A percentile compares a stretch with the other conserved stretches of the same genome.
Evolutionary conservation across 1,284 basidiomycete genomes (phyloP).

Genomic region (Cystobasidium pallidum): DNA sequence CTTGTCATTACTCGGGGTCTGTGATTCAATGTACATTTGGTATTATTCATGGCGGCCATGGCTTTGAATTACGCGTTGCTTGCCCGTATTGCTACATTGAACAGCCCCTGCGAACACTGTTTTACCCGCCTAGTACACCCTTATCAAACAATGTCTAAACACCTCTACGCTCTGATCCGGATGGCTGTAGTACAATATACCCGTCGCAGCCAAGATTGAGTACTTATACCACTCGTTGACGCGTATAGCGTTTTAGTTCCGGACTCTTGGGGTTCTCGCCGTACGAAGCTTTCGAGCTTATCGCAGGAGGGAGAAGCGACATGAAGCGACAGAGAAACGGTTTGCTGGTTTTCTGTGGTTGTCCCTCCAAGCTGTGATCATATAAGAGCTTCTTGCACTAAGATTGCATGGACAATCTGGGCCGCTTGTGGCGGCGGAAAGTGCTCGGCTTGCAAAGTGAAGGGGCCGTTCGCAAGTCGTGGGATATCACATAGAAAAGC

Average conservation of each 20-base stretch:
- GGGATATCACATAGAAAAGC: constrained; percentile 14
- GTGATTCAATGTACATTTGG: neutral
- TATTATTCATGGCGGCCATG: neutral
- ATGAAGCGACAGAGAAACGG: neutral
- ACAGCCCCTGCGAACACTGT: neutral
- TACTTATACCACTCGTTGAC: neutral
- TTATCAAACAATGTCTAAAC: neutral
- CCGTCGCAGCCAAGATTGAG: neutral
- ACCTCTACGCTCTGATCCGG: neutral
- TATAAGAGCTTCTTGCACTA: neutral
- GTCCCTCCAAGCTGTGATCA: neutral
- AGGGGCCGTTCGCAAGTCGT: too few species aligned
- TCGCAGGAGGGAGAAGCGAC: neutral
- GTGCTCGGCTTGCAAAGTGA: neutral
- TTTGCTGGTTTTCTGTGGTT: neutral
- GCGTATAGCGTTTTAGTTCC: neutral
- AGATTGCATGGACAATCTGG: neutral
- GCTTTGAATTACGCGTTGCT: neutral
- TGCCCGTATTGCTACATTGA: neutral
- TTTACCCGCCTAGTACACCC: neutral
- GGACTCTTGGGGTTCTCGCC: neutral
- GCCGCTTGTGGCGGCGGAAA: neutral
- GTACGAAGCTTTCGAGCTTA: neutral
- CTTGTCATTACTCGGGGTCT: neutral
- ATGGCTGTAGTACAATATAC: neutral